A percentile compares a stretch with the other conserved stretches of the same genome.
Conservation (phyloP, 2,329 filamentous ascomycete species). For the Teratosphaeria viscida region DNA sequence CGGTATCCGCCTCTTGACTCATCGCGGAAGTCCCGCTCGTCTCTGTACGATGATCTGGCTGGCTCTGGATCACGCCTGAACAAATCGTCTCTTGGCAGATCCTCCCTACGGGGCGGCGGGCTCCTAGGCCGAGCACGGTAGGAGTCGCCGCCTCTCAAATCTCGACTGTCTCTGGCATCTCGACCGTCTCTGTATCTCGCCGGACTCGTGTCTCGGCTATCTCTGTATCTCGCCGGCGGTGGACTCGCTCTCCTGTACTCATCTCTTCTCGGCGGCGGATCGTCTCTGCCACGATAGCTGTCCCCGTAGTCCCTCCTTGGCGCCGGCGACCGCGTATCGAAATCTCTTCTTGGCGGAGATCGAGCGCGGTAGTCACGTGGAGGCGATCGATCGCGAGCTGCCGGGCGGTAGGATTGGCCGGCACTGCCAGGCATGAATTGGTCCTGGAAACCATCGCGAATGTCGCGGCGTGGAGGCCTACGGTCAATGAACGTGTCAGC, state of each 20-base stretch:
- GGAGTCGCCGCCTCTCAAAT: slow-evolving; percentile 21
- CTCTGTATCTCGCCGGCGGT: slow-evolving; percentile 19
- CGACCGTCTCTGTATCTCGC: slow-evolving; percentile 15
- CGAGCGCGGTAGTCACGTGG: slow-evolving; percentile 32
- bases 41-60: slow-evolving; percentile 16
- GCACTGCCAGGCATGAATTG: slow-evolving; percentile 22
- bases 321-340: not conserved
- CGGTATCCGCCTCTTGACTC: slow-evolving; percentile 16
- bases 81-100: slow-evolving; percentile 25
- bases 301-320: slow-evolving; percentile 21
- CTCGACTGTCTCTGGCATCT: slow-evolving; percentile 10
- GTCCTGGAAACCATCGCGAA: slow-evolving; percentile 14
- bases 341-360: slow-evolving; percentile 32
- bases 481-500: not conserved
- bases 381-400: slow-evolving; percentile 22
- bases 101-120: slow-evolving; percentile 23
- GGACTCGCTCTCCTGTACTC: slow-evolving; percentile 24
- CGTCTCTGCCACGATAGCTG: slow-evolving; percentile 20
- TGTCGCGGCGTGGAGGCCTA: not conserved
- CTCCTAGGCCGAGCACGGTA: slow-evolving; percentile 25
- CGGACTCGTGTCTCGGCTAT: slow-evolving; percentile 10
- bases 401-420: slow-evolving; percentile 30
- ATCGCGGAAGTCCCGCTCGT: slow-evolving; percentile 10
- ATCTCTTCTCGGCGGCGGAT: slow-evolving; percentile 5
- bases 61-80: slow-evolving; percentile 25